These are phyloP conservation scores for Plantago elongata DNA, from an alignment of 257 asterid genomes.

Conservation along the genomic window DNA sequence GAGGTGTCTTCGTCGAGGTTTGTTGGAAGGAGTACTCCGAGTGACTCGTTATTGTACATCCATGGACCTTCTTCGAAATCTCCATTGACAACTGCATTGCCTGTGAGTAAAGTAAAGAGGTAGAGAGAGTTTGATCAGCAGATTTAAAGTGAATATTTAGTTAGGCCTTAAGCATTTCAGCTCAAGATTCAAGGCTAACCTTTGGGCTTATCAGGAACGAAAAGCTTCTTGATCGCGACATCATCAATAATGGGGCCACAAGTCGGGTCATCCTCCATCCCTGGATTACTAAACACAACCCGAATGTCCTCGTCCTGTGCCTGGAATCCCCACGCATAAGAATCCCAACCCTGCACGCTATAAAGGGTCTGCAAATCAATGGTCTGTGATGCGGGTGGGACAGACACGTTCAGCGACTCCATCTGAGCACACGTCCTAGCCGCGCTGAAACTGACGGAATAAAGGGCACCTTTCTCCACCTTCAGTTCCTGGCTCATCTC, in stretches of 20 bases:
- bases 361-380: slow-evolving; percentile 91
- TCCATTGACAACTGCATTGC: slow-evolving; percentile 73
- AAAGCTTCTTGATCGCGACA: slow-evolving; percentile 81
- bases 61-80: slow-evolving; percentile 97
- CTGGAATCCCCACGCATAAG: slow-evolving; percentile 87
- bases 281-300: slow-evolving; percentile 70
- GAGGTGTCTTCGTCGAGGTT: slow-evolving; percentile 83
- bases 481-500: slow-evolving; percentile 71
- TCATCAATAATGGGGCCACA: slow-evolving; percentile 96
- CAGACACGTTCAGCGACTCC: slow-evolving; percentile 90
- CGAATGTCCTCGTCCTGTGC: slow-evolving; percentile 47
- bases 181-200: slow-evolving; percentile 32
- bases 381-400: slow-evolving; percentile 76
- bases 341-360: slow-evolving; percentile 90
- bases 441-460: slow-evolving; percentile 88
- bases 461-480: slow-evolving; percentile 67
- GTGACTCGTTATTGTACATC: slow-evolving; percentile 83
- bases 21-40: slow-evolving; percentile 88
- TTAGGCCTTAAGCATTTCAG: not conserved
- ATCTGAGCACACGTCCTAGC: slow-evolving; percentile 98
- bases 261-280: slow-evolving; percentile 98
- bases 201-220: slow-evolving; percentile 63
- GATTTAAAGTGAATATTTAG: not conserved
- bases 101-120: slow-evolving; percentile 28
- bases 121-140: slow-evolving; percentile 17